phyloP scores from a whole-genome alignment of 371 early-diverging fungal genomes.

The Chytridium lagenaria region DNA sequence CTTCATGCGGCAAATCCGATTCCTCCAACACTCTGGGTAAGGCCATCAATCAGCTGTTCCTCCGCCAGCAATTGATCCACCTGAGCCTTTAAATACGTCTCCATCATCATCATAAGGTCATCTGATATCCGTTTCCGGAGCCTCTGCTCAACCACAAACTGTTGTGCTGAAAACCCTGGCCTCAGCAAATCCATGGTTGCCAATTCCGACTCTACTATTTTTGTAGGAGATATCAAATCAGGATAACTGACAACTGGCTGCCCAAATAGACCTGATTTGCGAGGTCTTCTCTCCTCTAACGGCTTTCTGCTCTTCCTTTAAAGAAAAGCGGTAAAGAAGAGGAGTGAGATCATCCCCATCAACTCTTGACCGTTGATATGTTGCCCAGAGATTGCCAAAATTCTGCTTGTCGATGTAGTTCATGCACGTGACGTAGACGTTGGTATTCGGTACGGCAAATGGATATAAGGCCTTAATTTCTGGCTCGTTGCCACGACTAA shows the following conservation, averaged over 20 bases:
- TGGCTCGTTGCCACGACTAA: constrained; percentile 38
- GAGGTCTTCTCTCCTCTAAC: background rate
- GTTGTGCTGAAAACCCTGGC: constrained; percentile 6
- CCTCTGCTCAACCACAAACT: constrained; percentile 14
- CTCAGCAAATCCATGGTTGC: background rate
- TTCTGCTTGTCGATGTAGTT: constrained; percentile 9
- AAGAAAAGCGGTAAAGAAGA: background rate
- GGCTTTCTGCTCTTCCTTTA: constrained; percentile 14
- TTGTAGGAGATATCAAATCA: background rate
- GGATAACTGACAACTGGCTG: background rate
- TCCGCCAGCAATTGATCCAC: background rate
- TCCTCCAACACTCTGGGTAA: background rate
- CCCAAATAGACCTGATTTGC: constrained; percentile 1
- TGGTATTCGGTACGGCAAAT: constrained; percentile 21
- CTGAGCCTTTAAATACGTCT: constrained; percentile 20
- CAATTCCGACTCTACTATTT: background rate
- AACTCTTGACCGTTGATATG: background rate
- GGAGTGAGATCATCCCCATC: constrained; percentile 15
- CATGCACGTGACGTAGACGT: constrained; percentile 38
- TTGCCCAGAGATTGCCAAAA: constrained; percentile 26
- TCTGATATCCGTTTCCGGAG: constrained; percentile 13
- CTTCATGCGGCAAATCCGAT: background rate
- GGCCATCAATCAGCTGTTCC: constrained; percentile 1
- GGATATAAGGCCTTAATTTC: constrained; percentile 33
- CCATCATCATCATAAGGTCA: constrained; percentile 20